phyloP scores from a whole-genome alignment of 2,329 filamentous ascomycete species.

The Fusarium bactridioides region DNA sequence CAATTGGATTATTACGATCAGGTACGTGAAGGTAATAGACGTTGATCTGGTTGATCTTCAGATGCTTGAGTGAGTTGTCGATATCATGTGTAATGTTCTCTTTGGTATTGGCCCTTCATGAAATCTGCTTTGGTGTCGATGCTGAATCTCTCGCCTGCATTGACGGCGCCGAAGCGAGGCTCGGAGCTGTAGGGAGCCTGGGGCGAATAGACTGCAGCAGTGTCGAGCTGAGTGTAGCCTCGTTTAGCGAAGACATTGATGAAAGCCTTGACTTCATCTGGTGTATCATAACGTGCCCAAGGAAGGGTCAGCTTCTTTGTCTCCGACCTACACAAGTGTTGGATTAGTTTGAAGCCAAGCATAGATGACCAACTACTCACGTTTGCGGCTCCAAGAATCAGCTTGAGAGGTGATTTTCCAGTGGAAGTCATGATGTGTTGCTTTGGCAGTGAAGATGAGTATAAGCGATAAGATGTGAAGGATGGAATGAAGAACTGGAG shows the following conservation, averaged over 20 bases:
- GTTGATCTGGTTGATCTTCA: conserved; percentile 38
- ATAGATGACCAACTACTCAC: not conserved
- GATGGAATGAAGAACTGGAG: too few relatives aligned
- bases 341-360: not conserved
- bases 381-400: conserved; percentile 26
- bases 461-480: too few relatives aligned
- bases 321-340: conserved; percentile 25
- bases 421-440: not conserved
- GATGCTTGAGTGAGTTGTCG: conserved; percentile 42
- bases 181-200: conserved; percentile 42
- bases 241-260: conserved; percentile 29
- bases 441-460: not conserved
- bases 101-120: conserved; percentile 43
- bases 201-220: conserved; percentile 44
- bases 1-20: conserved; percentile 53
- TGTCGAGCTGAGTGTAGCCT: conserved; percentile 45
- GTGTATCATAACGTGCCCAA: conserved; percentile 36
- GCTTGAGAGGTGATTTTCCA: conserved; percentile 11
- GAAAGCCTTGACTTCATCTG: conserved; percentile 39
- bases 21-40: conserved; percentile 32
- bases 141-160: conserved; percentile 41
- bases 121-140: conserved; percentile 50
- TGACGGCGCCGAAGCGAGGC: conserved; percentile 41
- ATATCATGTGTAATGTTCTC: conserved; percentile 43
- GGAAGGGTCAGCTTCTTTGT: conserved; percentile 27